Conservation (phyloP, 2,329 filamentous ascomycete species). For the Huntiella omanensis region DNA sequence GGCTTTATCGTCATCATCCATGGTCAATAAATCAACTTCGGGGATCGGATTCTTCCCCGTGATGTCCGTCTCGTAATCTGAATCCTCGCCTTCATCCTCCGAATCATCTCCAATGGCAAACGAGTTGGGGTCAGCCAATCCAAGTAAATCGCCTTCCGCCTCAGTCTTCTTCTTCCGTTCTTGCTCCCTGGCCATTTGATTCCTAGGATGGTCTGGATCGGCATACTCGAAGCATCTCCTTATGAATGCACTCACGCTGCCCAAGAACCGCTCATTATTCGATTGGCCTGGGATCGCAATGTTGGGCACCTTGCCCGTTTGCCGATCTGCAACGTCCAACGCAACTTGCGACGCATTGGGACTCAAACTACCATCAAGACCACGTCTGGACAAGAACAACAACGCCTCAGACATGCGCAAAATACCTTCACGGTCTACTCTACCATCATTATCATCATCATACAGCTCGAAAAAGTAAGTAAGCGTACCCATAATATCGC, state of each 20-base stretch:
- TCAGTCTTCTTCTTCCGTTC: neutral
- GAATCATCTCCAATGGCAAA: slow-evolving; percentile 64
- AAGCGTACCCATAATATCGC: slow-evolving; percentile 94
- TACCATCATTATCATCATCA: slow-evolving; percentile 79
- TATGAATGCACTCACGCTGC: slow-evolving; percentile 89
- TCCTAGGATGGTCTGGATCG: slow-evolving; percentile 64
- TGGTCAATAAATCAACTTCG: slow-evolving; percentile 36
- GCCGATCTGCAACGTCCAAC: slow-evolving; percentile 17
- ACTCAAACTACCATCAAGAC: slow-evolving; percentile 56
- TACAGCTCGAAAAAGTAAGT: slow-evolving; percentile 97
- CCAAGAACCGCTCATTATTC: slow-evolving; percentile 73
- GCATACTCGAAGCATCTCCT: slow-evolving; percentile 94
- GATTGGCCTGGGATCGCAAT: slow-evolving; percentile 32
- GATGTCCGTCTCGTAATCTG: slow-evolving; percentile 27
- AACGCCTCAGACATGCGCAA: slow-evolving; percentile 84
- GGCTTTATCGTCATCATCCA: slow-evolving; percentile 20
- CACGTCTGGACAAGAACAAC: slow-evolving; percentile 76
- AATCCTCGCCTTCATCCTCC: slow-evolving; percentile 30
- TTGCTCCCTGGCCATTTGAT: slow-evolving; percentile 24
- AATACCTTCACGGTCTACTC: slow-evolving; percentile 87
- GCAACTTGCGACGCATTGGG: slow-evolving; percentile 28
- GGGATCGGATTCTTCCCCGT: slow-evolving; percentile 17
- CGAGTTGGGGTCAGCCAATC: slow-evolving; percentile 24
- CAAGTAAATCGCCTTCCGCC: neutral
- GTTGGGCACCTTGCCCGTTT: slow-evolving; percentile 14